phyloP scores from a whole-genome alignment of 768 basidiomycete genomes.

The Lyophyllum semitale region DNA sequence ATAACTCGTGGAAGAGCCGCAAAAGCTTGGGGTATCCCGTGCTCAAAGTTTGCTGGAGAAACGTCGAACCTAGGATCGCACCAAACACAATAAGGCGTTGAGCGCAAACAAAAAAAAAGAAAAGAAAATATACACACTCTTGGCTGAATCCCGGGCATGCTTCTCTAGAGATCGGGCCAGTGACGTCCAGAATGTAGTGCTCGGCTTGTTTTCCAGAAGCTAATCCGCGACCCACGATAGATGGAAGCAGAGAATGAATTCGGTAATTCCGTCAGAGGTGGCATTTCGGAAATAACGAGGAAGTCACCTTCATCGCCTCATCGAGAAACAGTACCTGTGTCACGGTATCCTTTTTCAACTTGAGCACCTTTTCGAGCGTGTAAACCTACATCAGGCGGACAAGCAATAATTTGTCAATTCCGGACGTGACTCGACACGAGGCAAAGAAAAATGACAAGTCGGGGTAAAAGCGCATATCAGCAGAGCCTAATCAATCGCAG shows the following conservation, averaged over 20 bases:
- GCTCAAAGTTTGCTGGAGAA: constrained; percentile 88
- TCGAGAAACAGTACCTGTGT: constrained; percentile 84
- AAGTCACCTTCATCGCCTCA: constrained; percentile 84
- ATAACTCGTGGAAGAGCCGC: constrained; percentile 95
- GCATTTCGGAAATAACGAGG: neutral
- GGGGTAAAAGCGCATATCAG: neutral
- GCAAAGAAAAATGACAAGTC: neutral
- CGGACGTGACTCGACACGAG: neutral
- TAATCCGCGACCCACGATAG: constrained; percentile 26
- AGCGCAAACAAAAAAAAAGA: neutral
- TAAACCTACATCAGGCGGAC: constrained; percentile 65
- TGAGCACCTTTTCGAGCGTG: constrained; percentile 90
- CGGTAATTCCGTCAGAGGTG: neutral
- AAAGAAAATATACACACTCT: constrained; percentile 53
- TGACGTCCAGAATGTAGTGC: constrained; percentile 87
- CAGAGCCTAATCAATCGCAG: constrained; percentile 1
- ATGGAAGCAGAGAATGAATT: neutral
- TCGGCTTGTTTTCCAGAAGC: constrained; percentile 90
- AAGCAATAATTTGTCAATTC: neutral
- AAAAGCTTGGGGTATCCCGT: constrained; percentile 85
- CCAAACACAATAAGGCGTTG: neutral
- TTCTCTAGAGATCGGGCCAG: constrained; percentile 81
- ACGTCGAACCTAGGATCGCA: constrained; percentile 68
- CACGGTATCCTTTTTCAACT: constrained; percentile 80
- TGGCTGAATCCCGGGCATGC: constrained; percentile 76